Conservation (phyloP, 2,329 filamentous ascomycete species). For the Zasmidium angulare region DNA sequence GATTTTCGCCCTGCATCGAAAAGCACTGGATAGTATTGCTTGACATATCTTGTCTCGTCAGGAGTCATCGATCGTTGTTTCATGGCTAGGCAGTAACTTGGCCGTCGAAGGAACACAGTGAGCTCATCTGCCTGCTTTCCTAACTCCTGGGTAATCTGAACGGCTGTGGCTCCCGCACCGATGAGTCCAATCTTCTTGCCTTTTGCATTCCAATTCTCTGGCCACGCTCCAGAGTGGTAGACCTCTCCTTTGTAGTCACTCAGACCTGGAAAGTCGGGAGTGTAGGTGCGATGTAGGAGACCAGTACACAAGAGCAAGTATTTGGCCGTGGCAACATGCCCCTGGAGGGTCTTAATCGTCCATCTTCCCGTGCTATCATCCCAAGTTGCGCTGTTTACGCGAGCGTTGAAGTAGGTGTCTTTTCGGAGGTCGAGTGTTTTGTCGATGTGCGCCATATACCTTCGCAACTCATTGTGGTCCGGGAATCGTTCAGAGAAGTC, state of each 20-base stretch:
- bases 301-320: constrained; percentile 43
- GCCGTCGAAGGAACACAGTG: constrained; percentile 65
- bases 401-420: constrained; percentile 58
- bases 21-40: constrained; percentile 46
- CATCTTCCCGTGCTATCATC: constrained; percentile 50
- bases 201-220: constrained; percentile 32
- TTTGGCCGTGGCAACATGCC: constrained; percentile 25
- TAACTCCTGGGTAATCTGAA: constrained; percentile 40
- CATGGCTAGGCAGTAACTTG: constrained; percentile 65
- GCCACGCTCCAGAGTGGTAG: constrained; percentile 44
- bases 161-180: constrained; percentile 44
- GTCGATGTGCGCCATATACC: constrained; percentile 62
- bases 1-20: constrained; percentile 39
- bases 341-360: constrained; percentile 54
- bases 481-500: constrained; percentile 46
- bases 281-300: constrained; percentile 39
- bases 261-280: constrained; percentile 38
- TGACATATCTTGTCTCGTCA: constrained; percentile 52
- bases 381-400: constrained; percentile 55
- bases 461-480: constrained; percentile 45
- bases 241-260: constrained; percentile 41
- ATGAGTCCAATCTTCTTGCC: constrained; percentile 44
- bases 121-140: constrained; percentile 41
- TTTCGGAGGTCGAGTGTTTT: constrained; percentile 57
- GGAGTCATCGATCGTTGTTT: constrained; percentile 44